A percentile compares a stretch with the other conserved stretches of the same genome.
phyloP scores from a whole-genome alignment of 1,284 basidiomycete genomes.

The Coriolopsis trogii region DNA sequence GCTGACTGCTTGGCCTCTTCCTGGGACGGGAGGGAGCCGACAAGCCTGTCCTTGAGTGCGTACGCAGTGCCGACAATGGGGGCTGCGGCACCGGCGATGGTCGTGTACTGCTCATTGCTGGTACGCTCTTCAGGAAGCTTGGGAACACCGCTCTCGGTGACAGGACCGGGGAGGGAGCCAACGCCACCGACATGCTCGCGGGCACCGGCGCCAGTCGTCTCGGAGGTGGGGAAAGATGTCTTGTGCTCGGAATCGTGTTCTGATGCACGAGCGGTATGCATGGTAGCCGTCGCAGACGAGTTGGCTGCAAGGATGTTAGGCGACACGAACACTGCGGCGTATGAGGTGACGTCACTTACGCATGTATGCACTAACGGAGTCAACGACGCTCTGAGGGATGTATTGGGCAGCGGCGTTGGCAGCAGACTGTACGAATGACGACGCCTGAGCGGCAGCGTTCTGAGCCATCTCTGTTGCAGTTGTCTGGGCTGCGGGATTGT shows the following conservation, averaged over 20 bases:
- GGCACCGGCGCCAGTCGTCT: constrained; percentile 30
- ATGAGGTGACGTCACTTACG: constrained; percentile 23
- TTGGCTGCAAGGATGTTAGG: constrained; percentile 2
- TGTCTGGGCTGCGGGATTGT: neutral
- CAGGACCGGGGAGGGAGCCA: constrained; percentile 41
- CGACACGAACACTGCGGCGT: neutral
- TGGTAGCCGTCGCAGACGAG: constrained; percentile 12
- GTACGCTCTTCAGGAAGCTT: constrained; percentile 42
- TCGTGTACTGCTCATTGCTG: constrained; percentile 15
- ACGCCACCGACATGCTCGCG: constrained; percentile 38
- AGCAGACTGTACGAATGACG: constrained; percentile 21
- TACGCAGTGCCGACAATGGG: constrained; percentile 13
- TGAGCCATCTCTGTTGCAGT: constrained; percentile 12
- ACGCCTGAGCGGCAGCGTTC: constrained; percentile 19
- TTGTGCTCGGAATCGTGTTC: constrained; percentile 30
- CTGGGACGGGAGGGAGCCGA: constrained; percentile 1
- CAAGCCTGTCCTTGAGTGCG: constrained; percentile 12
- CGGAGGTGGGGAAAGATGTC: constrained; percentile 31
- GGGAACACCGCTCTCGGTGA: constrained; percentile 41
- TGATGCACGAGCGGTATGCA: constrained; percentile 28
- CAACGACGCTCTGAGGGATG: constrained; percentile 29
- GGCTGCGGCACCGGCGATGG: constrained; percentile 13
- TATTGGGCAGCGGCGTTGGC: constrained; percentile 31
- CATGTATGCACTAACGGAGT: constrained; percentile 32
- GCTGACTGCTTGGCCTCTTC: neutral